These are phyloP conservation scores for Skeletonema tropicum DNA, from an alignment of 108 stramenopile species.

Conservation along the genomic window DNA sequence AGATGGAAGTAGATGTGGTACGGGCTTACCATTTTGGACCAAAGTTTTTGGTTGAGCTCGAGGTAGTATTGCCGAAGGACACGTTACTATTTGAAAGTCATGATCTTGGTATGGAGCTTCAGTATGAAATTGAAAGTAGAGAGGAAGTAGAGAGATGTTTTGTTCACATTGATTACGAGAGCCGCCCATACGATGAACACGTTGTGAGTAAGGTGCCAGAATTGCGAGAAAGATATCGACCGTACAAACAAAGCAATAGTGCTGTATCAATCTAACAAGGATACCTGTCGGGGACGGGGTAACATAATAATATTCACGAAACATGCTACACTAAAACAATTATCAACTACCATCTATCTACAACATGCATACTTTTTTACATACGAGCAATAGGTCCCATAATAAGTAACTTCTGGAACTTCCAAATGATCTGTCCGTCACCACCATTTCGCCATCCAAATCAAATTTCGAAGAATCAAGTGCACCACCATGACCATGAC, in stretches of 20 bases:
- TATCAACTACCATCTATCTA: too few species aligned
- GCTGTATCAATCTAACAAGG: slow-evolving; percentile 25
- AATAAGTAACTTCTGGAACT: too few species aligned
- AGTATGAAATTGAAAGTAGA: slow-evolving; percentile 90
- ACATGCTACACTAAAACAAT: too few species aligned
- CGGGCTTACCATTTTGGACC: slow-evolving; percentile 96
- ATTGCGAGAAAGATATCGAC: slow-evolving; percentile 74
- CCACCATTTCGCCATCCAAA: too few species aligned
- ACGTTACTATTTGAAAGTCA: slow-evolving; percentile 86
- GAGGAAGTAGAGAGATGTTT: slow-evolving; percentile 95
- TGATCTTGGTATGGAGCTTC: slow-evolving; percentile 95
- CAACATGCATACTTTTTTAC: too few species aligned
- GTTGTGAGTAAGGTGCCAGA: slow-evolving; percentile 89
- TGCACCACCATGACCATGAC: too few species aligned
- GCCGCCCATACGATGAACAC: slow-evolving; percentile 93
- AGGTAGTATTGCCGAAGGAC: slow-evolving; percentile 86
- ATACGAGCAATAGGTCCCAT: too few species aligned
- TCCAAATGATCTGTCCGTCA: too few species aligned
- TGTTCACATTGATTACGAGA: slow-evolving; percentile 95
- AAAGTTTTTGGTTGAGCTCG: slow-evolving; percentile 93
- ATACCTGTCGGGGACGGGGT: background rate
- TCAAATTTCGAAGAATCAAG: too few species aligned
- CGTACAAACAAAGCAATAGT: slow-evolving; percentile 36
- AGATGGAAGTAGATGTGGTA: slow-evolving; percentile 83
- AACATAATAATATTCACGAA: background rate